Conservation (phyloP, 805 yeast genomes). For the Kodamaea hsintzibuensis region DNA sequence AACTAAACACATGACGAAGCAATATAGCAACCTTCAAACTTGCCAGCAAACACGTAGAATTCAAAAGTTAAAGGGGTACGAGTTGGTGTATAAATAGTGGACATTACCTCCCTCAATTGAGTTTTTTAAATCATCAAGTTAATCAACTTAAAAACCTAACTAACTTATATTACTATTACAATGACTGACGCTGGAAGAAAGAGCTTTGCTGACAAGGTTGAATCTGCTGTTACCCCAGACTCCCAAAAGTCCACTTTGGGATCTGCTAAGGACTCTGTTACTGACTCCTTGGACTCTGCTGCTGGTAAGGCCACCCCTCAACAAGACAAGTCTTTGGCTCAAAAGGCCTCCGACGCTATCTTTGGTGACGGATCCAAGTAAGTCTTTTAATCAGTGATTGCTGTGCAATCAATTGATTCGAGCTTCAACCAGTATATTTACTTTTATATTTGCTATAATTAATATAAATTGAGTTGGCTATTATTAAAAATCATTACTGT, state of each 20-base stretch:
- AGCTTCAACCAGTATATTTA: background rate
- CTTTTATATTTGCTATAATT: background rate
- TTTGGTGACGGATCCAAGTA: slow-evolving; percentile 37
- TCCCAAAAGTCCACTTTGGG: slow-evolving; percentile 40
- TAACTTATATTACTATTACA: slow-evolving; percentile 11
- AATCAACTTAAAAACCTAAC: background rate
- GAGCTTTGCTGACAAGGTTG: slow-evolving; percentile 40
- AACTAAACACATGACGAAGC: slow-evolving; percentile 4
- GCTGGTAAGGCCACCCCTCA: slow-evolving; percentile 37
- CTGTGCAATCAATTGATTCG: background rate
- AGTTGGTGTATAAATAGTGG: background rate
- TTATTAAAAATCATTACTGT: background rate
- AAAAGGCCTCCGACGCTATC: slow-evolving; percentile 46
- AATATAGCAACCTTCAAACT: background rate
- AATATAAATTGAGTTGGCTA: background rate
- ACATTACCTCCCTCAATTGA: background rate
- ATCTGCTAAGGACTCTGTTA: slow-evolving; percentile 38
- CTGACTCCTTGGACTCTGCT: slow-evolving; percentile 36
- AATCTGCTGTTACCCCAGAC: slow-evolving; percentile 42
- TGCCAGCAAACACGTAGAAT: background rate
- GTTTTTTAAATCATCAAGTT: background rate
- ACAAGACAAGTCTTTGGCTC: slow-evolving; percentile 41
- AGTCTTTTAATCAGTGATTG: background rate
- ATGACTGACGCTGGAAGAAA: slow-evolving; percentile 49
- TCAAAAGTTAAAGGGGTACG: background rate